phyloP scores from a whole-genome alignment of 2,329 filamentous ascomycete species.

The Ophiostoma pallidulum region DNA sequence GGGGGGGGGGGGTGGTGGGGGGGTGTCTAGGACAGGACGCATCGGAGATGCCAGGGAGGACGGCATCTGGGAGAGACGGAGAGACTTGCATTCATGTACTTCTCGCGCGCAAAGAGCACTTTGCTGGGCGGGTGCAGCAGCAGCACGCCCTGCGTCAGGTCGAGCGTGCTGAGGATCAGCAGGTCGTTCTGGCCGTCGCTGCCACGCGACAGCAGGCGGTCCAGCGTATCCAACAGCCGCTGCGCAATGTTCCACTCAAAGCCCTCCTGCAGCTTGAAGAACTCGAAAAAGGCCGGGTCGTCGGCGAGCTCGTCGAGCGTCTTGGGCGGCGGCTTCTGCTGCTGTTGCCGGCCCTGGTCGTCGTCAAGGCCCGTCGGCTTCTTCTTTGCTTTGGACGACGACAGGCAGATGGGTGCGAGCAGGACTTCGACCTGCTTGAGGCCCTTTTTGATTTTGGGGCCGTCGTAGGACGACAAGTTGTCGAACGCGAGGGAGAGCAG shows the following conservation, averaged over 20 bases:
- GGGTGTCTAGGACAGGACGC: neutral
- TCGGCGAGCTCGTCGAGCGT: conserved; percentile 59
- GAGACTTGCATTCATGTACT: conserved; percentile 79
- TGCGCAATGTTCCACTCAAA: conserved; percentile 97
- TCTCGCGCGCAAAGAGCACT: conserved; percentile 74
- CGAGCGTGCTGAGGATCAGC: conserved; percentile 77
- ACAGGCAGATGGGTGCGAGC: conserved; percentile 87
- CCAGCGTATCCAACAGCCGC: conserved; percentile 56
- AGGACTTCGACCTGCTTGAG: conserved; percentile 89
- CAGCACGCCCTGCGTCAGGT: conserved; percentile 79
- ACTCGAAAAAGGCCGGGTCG: conserved; percentile 87
- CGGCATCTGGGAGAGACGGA: too few species aligned
- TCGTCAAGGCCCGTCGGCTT: conserved; percentile 2
- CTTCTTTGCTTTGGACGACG: conserved; percentile 29
- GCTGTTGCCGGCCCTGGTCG: conserved; percentile 24
- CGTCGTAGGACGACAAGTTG: conserved; percentile 88
- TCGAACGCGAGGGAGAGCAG: conserved; percentile 90
- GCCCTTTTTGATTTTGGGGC: conserved; percentile 83
- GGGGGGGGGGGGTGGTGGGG: conserved; percentile 4
- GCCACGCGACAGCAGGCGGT: conserved; percentile 21
- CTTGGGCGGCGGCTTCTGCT: conserved; percentile 35
- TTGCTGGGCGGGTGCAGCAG: conserved; percentile 86
- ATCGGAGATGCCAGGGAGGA: too few species aligned
- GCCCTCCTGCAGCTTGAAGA: conserved; percentile 92
- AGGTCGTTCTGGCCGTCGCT: conserved; percentile 65